Conservation (phyloP, 768 basidiomycete species). For the Holtermannia corniformis region DNA sequence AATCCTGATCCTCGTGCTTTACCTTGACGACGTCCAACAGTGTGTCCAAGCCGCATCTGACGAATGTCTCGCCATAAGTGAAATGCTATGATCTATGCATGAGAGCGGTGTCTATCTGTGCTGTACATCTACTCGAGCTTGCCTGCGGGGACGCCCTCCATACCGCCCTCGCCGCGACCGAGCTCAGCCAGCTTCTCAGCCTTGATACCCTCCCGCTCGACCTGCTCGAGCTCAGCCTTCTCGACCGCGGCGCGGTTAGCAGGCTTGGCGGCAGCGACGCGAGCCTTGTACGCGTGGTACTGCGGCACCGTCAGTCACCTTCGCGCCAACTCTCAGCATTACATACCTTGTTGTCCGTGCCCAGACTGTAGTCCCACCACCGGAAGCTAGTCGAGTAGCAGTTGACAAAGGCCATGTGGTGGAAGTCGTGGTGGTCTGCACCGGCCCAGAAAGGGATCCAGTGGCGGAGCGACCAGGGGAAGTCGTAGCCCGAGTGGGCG, state of each 20-base stretch:
- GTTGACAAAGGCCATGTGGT: slow-evolving; percentile 65
- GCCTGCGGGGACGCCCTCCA: slow-evolving; percentile 24
- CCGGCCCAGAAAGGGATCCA: slow-evolving; percentile 94
- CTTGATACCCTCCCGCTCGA: slow-evolving; percentile 78
- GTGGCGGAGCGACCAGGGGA: slow-evolving; percentile 94
- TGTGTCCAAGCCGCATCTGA: no score
- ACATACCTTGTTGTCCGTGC: slow-evolving; percentile 65
- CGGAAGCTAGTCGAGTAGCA: slow-evolving; percentile 91
- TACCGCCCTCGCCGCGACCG: slow-evolving; percentile 24
- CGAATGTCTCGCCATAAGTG: no score
- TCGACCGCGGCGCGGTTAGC: slow-evolving; percentile 45
- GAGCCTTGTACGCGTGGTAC: slow-evolving; percentile 69
- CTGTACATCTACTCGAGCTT: slow-evolving; percentile 23
- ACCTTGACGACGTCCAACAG: no score
- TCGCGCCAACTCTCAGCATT: neutral
- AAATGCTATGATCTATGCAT: no score
- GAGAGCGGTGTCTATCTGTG: neutral
- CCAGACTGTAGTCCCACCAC: slow-evolving; percentile 74
- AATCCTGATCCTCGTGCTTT: neutral
- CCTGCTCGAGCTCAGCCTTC: slow-evolving; percentile 66
- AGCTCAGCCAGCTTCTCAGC: slow-evolving; percentile 31
- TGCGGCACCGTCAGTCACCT: slow-evolving; percentile 6
- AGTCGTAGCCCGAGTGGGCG: slow-evolving; percentile 95
- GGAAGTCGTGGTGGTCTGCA: slow-evolving; percentile 96
- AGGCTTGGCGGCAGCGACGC: slow-evolving; percentile 50